Conservation (phyloP, 1,284 basidiomycete species). For the Ceraceosorus bombacis region DNA sequence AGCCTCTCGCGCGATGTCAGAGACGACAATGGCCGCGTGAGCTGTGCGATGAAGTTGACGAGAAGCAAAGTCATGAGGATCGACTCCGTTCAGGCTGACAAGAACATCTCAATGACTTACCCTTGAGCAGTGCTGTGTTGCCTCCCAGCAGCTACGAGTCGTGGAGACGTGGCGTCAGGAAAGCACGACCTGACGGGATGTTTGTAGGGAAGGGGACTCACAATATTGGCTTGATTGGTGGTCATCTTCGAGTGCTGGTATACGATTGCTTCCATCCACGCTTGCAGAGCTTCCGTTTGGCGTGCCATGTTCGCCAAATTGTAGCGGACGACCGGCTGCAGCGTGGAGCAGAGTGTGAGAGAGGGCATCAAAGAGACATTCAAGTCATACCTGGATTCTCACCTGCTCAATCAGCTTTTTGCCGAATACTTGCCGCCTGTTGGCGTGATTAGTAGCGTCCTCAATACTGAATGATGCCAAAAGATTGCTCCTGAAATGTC, state of each 20-base stretch:
- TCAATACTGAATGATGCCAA: conserved; percentile 17
- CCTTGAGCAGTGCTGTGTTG: conserved; percentile 31
- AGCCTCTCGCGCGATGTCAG: conserved; percentile 28
- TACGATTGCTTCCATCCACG: conserved; percentile 29
- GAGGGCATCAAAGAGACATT: too few relatives aligned
- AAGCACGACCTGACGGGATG: not conserved
- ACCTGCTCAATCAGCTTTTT: conserved; percentile 30
- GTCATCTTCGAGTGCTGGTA: conserved; percentile 29
- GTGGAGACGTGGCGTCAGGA: not conserved
- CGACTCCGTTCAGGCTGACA: too few relatives aligned
- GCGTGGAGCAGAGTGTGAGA: too few relatives aligned
- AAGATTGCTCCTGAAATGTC: not conserved
- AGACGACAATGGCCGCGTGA: conserved; percentile 36
- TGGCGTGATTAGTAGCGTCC: conserved; percentile 27
- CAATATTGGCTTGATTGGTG: conserved; percentile 22
- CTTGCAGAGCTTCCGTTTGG: conserved; percentile 37
- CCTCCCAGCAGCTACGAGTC: conserved; percentile 18
- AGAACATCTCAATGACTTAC: not conserved
- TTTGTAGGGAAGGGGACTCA: conserved; percentile 2
- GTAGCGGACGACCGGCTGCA: conserved; percentile 35
- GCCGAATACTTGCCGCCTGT: conserved; percentile 32
- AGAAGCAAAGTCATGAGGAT: not conserved
- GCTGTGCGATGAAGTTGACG: conserved; percentile 9
- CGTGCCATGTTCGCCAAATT: conserved; percentile 40
- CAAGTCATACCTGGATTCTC: too few relatives aligned